Evolutionary conservation across 306 rosid genomes (phyloP), one percentile per base, ranked within the genome.

Genomic region (Cotoneaster glaucophyllus): DNA sequence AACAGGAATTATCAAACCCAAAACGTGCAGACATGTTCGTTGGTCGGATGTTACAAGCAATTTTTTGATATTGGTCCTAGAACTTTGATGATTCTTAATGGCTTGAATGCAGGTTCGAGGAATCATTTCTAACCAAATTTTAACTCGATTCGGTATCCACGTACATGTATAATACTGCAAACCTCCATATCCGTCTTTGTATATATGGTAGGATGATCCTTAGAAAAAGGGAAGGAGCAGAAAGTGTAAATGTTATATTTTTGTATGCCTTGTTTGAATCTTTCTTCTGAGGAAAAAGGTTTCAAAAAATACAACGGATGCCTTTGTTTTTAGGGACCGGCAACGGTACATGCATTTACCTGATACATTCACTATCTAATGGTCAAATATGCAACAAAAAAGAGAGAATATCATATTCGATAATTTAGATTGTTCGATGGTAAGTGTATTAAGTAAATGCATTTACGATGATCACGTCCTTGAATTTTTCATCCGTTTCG

Each of bases 161-260:
- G 85, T 68, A 63, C 75, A 81, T 87, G 87, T 82, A 82, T 86
- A 78, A 90, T 79, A 72, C 5, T 15, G 5, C 76, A 57, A 15
- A 13, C 76, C 66, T 80, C 67, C 87, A 68, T 66, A 58, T 63
- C 83, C 84, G 80, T 50, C 67, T 64, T 50, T 74, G 76, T 74
- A 64, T 91, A 86, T 91, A 83, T 83, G 83, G 85, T 17, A 50
- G 54, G 54, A 17, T 50, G 85, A 83, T 80, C 84, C 75, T 86
- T 81, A 19, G 63, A 17, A 62, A 70, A 62, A 68, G 85, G 84
- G 85, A 69, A 77, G 88, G 79, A 73, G 81, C 64, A 68, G 76
- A 69, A 77, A 74, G 84, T 89, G 97, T 92, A 89, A 81, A 92
- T 92, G 85, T 79, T 59, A 77, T 82, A 69, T 14, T 80, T 85